Base-by-base conservation (phyloP, 768 basidiomycete species). In the Leccinum barrowsii region DNA sequence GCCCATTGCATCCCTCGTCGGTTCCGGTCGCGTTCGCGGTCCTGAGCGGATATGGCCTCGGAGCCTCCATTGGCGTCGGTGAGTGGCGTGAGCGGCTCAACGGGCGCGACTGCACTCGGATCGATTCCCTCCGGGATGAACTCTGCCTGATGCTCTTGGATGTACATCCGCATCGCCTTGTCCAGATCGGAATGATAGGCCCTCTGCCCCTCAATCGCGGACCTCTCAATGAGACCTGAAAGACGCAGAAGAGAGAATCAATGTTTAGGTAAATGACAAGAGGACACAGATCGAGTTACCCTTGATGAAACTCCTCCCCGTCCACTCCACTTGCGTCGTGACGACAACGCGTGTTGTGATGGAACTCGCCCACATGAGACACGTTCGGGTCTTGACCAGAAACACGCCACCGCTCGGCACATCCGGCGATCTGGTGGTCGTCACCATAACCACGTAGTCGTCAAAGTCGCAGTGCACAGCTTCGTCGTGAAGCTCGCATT, bases 381-480 rank as follows among this genome's bases (percentile, higher is more conserved):
- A 98, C 12, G 95, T 97, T 65, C 86, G 77, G 15, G 96, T 98
- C 82, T 94, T 97, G 59, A 98, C 94, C 7, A 86, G 79, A 71
- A 98, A 99, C 44, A 91, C 92, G 3, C 89, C 84, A 1, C 97
- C 97, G 61, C 90, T 92, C 0, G 97, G 97, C 4, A 98, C 95
- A 57, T 98, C 96, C 0, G 95, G 96, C 4, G 93, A 94, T 57
- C 83, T 80, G 26, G 97, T 98, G 13, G 91, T 95, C 21, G 96
- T 98, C 19, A 96, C 62, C 69, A 87, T 92, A 47, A 82, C 78
- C 42, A 94, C 81, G 63, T 88, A 90, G 59, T 92, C 82, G 44
- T 98, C 92, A 65, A 88, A 89, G 67, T 98, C 92, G 63, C 82
- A 81, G 68, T 88, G 78, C 37, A 85, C 77, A 55, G 81, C 84